phyloP scores from a whole-genome alignment of 2,329 filamentous ascomycete genomes.

The Phyllosticta capitalensis region DNA sequence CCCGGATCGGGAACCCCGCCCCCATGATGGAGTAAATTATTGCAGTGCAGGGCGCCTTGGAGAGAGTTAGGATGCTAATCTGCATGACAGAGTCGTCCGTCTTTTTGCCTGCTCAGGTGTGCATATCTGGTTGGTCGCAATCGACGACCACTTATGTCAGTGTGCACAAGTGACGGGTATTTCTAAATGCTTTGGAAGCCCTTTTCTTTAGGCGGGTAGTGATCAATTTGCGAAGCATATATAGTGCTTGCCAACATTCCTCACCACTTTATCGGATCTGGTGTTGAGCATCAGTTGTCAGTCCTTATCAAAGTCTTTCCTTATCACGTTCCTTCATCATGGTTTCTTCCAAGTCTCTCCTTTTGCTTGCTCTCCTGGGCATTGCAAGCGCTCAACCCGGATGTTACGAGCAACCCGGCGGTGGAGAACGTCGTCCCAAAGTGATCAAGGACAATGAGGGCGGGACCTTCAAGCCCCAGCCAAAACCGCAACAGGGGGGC shows the following conservation, averaged over 20 bases:
- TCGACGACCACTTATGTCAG: neutral
- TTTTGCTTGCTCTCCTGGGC: neutral
- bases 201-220: neutral
- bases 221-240: neutral
- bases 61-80: neutral
- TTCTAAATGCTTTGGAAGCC: neutral
- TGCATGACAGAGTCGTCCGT: neutral
- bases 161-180: neutral
- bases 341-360: neutral
- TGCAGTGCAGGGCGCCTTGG: neutral
- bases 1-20: neutral
- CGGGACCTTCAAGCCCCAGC: too few relatives aligned
- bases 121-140: neutral
- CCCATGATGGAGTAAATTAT: neutral
- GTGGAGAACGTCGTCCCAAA: neutral
- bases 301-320: neutral
- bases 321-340: neutral
- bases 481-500: too few relatives aligned
- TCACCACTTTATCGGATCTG: fast-evolving
- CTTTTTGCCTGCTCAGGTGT: neutral
- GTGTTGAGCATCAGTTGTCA: neutral
- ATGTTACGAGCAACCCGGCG: neutral
- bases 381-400: neutral
- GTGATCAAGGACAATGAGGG: neutral
- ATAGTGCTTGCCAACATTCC: neutral